These are phyloP conservation scores for Nectriaceae sp. DNA, from an alignment of 2,329 filamentous ascomycete species.

Conservation along the genomic window DNA sequence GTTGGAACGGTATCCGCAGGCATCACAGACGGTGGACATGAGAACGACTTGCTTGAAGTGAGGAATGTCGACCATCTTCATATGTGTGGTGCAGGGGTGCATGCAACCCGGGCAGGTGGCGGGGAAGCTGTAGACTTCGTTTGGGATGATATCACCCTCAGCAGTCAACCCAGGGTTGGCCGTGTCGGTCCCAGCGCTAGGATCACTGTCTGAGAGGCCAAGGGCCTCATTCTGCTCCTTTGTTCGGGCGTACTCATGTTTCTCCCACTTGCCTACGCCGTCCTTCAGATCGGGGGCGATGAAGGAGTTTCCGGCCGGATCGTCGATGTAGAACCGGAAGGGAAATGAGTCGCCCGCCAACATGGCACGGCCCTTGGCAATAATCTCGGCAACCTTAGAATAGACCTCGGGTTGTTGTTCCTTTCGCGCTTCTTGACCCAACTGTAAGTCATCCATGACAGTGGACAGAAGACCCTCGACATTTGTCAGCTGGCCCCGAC, in stretches of 20 bases:
- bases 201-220: conserved; percentile 69
- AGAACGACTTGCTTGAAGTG: conserved; percentile 97
- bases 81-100: conserved; percentile 84
- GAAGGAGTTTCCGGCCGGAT: conserved; percentile 94
- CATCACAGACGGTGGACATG: conserved; percentile 90
- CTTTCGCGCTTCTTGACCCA: conserved; percentile 82
- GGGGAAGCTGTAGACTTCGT: conserved; percentile 92
- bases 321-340: conserved; percentile 85
- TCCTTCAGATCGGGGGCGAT: conserved; percentile 85
- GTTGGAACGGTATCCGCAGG: conserved; percentile 92
- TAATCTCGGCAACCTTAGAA: conserved; percentile 75
- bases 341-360: conserved; percentile 76
- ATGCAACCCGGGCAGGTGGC: conserved; percentile 90
- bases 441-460: conserved; percentile 77
- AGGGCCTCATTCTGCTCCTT: conserved; percentile 84
- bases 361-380: conserved; percentile 75
- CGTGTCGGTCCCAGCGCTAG: conserved; percentile 54
- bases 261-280: conserved; percentile 83
- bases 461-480: conserved; percentile 83
- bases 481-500: conserved; percentile 89
- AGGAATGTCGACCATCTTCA: conserved; percentile 98
- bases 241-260: conserved; percentile 80
- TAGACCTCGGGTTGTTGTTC: conserved; percentile 76
- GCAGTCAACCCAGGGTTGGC: conserved; percentile 51
- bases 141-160: conserved; percentile 83